A percentile compares a stretch with the other conserved stretches of the same genome.
Evolutionary conservation across 169 alveolate genomes (phyloP).

Genomic region (Plasmodium adleri): DNA sequence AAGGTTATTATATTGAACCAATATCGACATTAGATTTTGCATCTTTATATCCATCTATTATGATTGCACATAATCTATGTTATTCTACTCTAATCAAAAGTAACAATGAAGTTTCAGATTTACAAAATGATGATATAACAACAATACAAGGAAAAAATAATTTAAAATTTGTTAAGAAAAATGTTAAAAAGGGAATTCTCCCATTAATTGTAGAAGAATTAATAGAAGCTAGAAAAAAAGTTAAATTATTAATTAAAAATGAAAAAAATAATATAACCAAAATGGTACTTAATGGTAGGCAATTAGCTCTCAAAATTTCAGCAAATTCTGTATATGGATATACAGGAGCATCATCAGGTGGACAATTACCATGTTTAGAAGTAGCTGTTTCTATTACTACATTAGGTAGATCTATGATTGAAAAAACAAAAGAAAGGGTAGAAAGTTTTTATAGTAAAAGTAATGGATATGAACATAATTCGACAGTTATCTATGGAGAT

Average conservation of each 20-base stretch:
- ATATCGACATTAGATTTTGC: conserved; percentile 99
- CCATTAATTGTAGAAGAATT: conserved; percentile 98
- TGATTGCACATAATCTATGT: conserved; percentile 99
- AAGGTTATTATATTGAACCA: conserved; percentile 97
- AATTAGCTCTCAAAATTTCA: conserved; percentile 97
- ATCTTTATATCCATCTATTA: conserved; percentile 99
- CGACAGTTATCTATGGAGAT: conserved; percentile 97
- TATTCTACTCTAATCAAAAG: conserved; percentile 95
- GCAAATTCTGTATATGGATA: conserved; percentile 99
- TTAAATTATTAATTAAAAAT: conserved; percentile 93
- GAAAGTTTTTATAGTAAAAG: conserved; percentile 86
- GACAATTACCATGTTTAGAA: conserved; percentile 97
- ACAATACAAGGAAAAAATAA: conserved; percentile 57
- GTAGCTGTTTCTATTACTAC: conserved; percentile 97
- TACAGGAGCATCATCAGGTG: conserved; percentile 98
- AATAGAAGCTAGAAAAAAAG: conserved; percentile 96
- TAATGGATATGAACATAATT: conserved; percentile 94
- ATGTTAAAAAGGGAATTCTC: conserved; percentile 93
- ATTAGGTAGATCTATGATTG: conserved; percentile 97
- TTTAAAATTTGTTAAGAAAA: conserved; percentile 35
- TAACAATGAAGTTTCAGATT: conserved; percentile 77
- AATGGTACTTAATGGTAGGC: conserved; percentile 98
- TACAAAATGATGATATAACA: conserved; percentile 74
- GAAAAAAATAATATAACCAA: conserved; percentile 94
- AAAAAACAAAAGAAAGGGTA: conserved; percentile 85